phyloP scores from a whole-genome alignment of 225 moss, liverwort and hornwort genomes.

The Pseudoscleropodium purum region DNA sequence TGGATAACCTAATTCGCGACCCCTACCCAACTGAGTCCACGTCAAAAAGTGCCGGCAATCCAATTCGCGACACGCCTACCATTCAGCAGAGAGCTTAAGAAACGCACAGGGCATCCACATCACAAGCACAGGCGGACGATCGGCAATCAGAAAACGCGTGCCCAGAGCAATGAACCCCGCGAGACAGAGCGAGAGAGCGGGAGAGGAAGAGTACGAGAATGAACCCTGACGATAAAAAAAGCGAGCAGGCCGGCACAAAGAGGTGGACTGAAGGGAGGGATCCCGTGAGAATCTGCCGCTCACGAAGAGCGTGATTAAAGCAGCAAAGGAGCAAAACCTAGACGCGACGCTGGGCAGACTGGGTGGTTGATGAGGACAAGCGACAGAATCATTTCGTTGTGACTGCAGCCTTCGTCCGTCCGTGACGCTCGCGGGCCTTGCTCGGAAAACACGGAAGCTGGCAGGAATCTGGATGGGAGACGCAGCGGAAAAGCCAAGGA shows the following conservation, averaged over 20 bases:
- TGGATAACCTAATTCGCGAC: conserved; percentile 12
- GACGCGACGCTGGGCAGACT: background rate
- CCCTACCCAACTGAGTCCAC: background rate
- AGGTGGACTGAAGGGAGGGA: background rate
- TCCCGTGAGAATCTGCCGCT: background rate
- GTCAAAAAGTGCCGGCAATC: background rate
- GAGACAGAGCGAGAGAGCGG: background rate
- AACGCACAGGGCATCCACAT: background rate
- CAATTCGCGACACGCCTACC: conserved; percentile 1
- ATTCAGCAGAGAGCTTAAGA: background rate
- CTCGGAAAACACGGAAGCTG: background rate
- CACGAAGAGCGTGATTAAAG: background rate
- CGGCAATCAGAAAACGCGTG: background rate
- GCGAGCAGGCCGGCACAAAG: background rate
- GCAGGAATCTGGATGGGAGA: background rate
- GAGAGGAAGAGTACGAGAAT: background rate
- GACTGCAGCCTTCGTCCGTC: background rate
- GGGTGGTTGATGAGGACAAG: background rate
- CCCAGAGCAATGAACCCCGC: background rate
- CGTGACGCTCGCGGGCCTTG: background rate
- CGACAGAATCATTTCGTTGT: background rate
- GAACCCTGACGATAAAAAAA: background rate
- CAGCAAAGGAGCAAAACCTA: background rate
- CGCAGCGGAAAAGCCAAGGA: background rate
- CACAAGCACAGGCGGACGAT: background rate